A percentile compares a stretch with the other conserved stretches of the same genome.
phyloP scores from a whole-genome alignment of 2,329 filamentous ascomycete species.

The Peltaster fructicola region DNA sequence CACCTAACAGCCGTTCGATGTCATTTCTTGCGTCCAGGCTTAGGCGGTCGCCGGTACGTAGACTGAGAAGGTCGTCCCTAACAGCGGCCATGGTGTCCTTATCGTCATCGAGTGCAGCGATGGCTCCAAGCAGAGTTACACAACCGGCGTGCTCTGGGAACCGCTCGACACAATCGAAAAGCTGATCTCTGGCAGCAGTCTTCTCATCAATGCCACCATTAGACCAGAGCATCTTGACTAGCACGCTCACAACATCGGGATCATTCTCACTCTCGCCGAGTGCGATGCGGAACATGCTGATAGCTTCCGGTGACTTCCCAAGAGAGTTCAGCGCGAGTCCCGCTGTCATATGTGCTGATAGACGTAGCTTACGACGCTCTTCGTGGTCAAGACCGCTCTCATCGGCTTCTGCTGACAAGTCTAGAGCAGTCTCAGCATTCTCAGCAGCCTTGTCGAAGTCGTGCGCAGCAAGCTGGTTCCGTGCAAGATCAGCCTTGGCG shows the following conservation, averaged over 20 bases:
- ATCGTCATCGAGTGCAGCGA: conserved; percentile 68
- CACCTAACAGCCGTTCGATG: conserved; percentile 59
- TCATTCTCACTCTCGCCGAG: conserved; percentile 58
- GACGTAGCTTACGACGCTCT: conserved; percentile 49
- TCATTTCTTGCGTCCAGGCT: conserved; percentile 45
- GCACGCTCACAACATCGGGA: conserved; percentile 69
- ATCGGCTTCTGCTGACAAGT: conserved; percentile 56
- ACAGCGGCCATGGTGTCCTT: conserved; percentile 66
- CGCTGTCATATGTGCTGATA: conserved; percentile 73
- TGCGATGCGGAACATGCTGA: conserved; percentile 64
- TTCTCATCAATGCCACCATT: conserved; percentile 59
- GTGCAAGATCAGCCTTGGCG: conserved; percentile 70
- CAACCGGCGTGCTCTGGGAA: conserved; percentile 61
- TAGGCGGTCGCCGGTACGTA: conserved; percentile 51
- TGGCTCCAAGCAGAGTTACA: conserved; percentile 63
- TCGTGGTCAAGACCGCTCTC: conserved; percentile 44
- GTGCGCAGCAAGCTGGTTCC: conserved; percentile 57
- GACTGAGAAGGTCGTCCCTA: conserved; percentile 51
- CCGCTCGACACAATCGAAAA: conserved; percentile 64
- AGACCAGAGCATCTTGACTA: conserved; percentile 88
- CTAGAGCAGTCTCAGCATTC: conserved; percentile 63
- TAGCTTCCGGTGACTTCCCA: conserved; percentile 46
- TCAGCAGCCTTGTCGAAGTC: conserved; percentile 54
- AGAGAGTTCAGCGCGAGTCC: conserved; percentile 68
- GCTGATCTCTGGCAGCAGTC: conserved; percentile 55